Conservation (phyloP, 2,329 filamentous ascomycete genomes). For the Metarhizium album region DNA sequence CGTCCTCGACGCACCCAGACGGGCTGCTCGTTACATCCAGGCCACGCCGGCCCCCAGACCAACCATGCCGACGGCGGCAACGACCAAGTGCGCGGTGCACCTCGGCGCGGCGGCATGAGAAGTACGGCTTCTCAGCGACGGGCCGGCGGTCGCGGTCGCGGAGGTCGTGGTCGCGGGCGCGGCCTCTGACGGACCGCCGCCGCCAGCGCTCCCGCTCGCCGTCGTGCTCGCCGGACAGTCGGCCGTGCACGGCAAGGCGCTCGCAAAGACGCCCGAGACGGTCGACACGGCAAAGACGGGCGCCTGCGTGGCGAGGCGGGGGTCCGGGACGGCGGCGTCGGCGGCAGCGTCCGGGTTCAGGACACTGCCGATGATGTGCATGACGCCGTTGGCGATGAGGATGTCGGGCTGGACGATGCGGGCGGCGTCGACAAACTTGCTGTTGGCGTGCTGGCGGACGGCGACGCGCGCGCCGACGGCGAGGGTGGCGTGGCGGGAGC, state of each 20-base stretch:
- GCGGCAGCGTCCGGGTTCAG: conserved; percentile 31
- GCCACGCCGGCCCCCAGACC: conserved; percentile 20
- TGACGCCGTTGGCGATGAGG: conserved; percentile 44
- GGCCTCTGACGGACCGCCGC: neutral
- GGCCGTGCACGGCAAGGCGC: conserved; percentile 30
- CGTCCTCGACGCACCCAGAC: too few species aligned
- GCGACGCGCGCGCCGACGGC: conserved; percentile 22
- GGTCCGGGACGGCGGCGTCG: conserved; percentile 24
- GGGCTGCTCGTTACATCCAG: conserved; percentile 8
- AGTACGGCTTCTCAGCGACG: conserved; percentile 11
- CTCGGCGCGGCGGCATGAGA: conserved; percentile 14
- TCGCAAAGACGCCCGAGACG: conserved; percentile 29
- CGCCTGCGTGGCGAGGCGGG: conserved; percentile 27
- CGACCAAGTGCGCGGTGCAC: conserved; percentile 17
- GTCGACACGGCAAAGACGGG: conserved; percentile 45
- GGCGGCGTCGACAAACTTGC: conserved; percentile 42
- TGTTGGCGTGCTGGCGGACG: conserved; percentile 29
- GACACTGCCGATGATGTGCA: conserved; percentile 46
- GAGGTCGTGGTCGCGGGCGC: conserved; percentile 12
- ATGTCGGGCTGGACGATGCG: conserved; percentile 41
- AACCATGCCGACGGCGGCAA: conserved; percentile 19
- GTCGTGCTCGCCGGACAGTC: conserved; percentile 26
- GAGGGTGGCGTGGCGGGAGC: conserved; percentile 24
- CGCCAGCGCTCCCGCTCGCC: neutral
- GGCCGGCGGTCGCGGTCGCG: conserved; percentile 11